These are phyloP conservation scores for Saccharomycopsis sp. DNA, from an alignment of 805 yeast species.

Conservation along the genomic window DNA sequence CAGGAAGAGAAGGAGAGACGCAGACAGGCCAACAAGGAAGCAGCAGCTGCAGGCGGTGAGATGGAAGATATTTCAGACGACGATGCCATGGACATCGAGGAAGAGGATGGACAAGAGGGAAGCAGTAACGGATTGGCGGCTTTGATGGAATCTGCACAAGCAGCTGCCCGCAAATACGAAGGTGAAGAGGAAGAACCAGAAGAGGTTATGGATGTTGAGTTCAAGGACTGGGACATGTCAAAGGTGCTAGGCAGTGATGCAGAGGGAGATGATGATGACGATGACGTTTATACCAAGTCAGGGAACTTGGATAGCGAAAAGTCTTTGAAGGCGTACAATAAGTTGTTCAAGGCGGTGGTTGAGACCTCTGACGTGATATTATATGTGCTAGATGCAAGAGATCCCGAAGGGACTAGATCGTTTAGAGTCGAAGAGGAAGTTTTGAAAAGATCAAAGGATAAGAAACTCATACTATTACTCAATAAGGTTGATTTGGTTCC, in stretches of 20 bases:
- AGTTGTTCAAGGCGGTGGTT: slow-evolving; percentile 86
- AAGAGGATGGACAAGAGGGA: slow-evolving; percentile 37
- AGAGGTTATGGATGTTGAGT: slow-evolving; percentile 39
- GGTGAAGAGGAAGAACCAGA: slow-evolving; percentile 39
- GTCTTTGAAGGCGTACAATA: slow-evolving; percentile 87
- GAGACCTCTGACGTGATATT: slow-evolving; percentile 87
- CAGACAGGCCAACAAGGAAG: slow-evolving; percentile 41
- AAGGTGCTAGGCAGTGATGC: slow-evolving; percentile 25
- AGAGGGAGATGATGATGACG: slow-evolving; percentile 36
- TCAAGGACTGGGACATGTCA: slow-evolving; percentile 34
- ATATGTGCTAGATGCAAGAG: slow-evolving; percentile 95
- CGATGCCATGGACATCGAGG: slow-evolving; percentile 34
- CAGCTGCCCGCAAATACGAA: slow-evolving; percentile 70
- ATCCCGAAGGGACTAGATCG: slow-evolving; percentile 93
- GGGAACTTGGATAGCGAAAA: slow-evolving; percentile 48
- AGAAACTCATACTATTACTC: slow-evolving; percentile 76
- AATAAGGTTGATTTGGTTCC: slow-evolving; percentile 95
- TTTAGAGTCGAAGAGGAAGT: slow-evolving; percentile 87
- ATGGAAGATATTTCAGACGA: slow-evolving; percentile 33
- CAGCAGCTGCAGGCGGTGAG: slow-evolving; percentile 33
- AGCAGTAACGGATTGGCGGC: slow-evolving; percentile 65
- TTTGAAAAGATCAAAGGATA: slow-evolving; percentile 61
- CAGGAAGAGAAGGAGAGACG: slow-evolving; percentile 46
- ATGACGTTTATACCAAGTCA: slow-evolving; percentile 33
- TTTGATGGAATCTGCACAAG: slow-evolving; percentile 80